Conservation (phyloP, 345 rosid species). For the Eucalyptus grandis region DNA sequence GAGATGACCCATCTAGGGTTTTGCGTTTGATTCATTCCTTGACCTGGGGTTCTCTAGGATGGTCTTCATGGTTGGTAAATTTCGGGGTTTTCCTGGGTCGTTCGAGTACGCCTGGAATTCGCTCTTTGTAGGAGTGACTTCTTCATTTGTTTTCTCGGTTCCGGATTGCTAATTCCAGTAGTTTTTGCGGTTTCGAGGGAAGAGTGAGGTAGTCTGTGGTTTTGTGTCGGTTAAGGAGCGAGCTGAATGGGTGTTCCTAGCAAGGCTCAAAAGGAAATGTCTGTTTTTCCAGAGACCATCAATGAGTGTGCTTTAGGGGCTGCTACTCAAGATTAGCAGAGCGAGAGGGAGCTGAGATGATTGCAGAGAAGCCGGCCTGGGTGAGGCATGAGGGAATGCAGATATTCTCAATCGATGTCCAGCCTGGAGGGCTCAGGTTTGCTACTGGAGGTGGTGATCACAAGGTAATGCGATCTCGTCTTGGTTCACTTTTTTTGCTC, state of each 20-base stretch:
- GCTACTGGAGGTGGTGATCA: slow-evolving; percentile 99
- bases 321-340: neutral
- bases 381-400: slow-evolving; percentile 96
- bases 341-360: slow-evolving; percentile 30
- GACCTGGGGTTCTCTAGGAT: neutral
- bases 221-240: neutral
- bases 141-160: neutral
- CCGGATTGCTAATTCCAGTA: neutral
- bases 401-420: slow-evolving; percentile 95
- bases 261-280: neutral
- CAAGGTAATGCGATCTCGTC: slow-evolving; percentile 38
- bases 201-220: neutral
- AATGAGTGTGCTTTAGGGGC: neutral
- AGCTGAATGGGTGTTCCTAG: neutral
- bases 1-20: neutral
- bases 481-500: neutral
- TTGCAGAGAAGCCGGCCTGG: slow-evolving; percentile 96
- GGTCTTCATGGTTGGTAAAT: neutral
- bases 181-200: neutral
- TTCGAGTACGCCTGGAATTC: neutral
- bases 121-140: neutral
- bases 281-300: neutral
- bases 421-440: slow-evolving; percentile 90
- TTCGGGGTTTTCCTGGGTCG: neutral
- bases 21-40: neutral